Percentiles rank a stretch among this genome's conserved stretches.
phyloP scores from a whole-genome alignment of 208 protist species.

The Polymyxa betae region DNA sequence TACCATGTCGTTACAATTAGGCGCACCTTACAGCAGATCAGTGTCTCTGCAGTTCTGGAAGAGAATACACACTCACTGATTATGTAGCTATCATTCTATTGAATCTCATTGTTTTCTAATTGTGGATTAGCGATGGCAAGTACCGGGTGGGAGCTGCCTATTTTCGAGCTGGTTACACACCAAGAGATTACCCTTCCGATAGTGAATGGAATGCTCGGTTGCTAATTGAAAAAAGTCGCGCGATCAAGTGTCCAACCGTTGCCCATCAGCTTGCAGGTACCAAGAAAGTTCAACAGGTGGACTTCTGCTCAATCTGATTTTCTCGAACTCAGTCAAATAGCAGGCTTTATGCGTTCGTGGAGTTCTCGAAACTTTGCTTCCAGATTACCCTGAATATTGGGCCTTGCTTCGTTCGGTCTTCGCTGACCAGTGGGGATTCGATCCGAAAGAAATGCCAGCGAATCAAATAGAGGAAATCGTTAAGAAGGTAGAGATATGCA shows the following conservation, averaged over 20 bases:
- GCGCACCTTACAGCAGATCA: slow-evolving; percentile 77
- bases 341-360: slow-evolving; percentile 56
- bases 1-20: slow-evolving; percentile 80
- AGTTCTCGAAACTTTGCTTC: background rate
- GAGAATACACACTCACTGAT: too few species aligned
- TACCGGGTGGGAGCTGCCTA: slow-evolving; percentile 80
- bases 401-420: slow-evolving; percentile 83
- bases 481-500: slow-evolving; percentile 65
- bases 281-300: slow-evolving; percentile 91
- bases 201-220: slow-evolving; percentile 79
- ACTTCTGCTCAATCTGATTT: slow-evolving; percentile 65
- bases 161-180: slow-evolving; percentile 88
- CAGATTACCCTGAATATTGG: slow-evolving; percentile 1
- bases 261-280: slow-evolving; percentile 89
- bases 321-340: slow-evolving; percentile 72
- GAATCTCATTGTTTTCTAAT: slow-evolving; percentile 22
- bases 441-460: background rate
- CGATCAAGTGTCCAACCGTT: slow-evolving; percentile 90
- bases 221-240: slow-evolving; percentile 78
- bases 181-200: slow-evolving; percentile 81
- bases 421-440: slow-evolving; percentile 74
- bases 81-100: too few species aligned
- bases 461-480: slow-evolving; percentile 73
- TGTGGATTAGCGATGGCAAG: slow-evolving; percentile 48
- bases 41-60: background rate